phyloP scores from a whole-genome alignment of 2,329 filamentous ascomycete species.

The Trichoderma endophyticum region DNA sequence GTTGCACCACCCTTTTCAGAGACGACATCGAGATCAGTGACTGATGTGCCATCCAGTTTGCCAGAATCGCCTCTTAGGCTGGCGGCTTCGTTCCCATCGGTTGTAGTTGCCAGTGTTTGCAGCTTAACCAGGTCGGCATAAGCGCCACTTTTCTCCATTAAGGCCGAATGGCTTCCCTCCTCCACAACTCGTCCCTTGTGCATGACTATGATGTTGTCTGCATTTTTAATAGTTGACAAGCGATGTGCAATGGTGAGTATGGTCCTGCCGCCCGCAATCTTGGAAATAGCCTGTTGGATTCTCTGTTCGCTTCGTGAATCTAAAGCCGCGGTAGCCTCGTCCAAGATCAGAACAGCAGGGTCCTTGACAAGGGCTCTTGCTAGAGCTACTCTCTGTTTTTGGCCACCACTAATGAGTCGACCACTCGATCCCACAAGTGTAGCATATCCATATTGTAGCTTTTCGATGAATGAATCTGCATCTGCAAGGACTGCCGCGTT shows the following conservation, averaged over 20 bases:
- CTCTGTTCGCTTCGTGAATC: constrained; percentile 38
- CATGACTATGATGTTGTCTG: constrained; percentile 65
- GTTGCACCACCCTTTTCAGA: background rate
- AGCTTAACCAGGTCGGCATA: constrained; percentile 46
- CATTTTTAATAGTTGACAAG: constrained; percentile 57
- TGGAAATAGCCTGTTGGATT: constrained; percentile 44
- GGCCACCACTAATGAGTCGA: constrained; percentile 50
- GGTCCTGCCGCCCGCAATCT: constrained; percentile 45
- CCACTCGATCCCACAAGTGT: constrained; percentile 32
- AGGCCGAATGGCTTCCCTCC: constrained; percentile 57
- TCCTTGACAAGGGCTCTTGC: constrained; percentile 59
- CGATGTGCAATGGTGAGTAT: constrained; percentile 65
- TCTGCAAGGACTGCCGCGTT: constrained; percentile 8
- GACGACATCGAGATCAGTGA: background rate
- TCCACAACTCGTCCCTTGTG: constrained; percentile 58
- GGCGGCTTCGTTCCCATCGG: background rate
- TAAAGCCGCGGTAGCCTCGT: constrained; percentile 62
- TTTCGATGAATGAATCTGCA: constrained; percentile 7
- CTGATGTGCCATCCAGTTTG: background rate
- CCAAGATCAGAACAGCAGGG: constrained; percentile 61
- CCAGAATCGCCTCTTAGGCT: background rate
- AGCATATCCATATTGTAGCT: constrained; percentile 33
- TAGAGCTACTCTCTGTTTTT: constrained; percentile 61
- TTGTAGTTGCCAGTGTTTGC: constrained; percentile 19
- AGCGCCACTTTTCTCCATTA: constrained; percentile 50